A percentile compares a stretch with the other conserved stretches of the same genome.
These are phyloP conservation scores for Penicillium silybi DNA, from an alignment of 495 filamentous ascomycete species.

Conservation along the genomic window DNA sequence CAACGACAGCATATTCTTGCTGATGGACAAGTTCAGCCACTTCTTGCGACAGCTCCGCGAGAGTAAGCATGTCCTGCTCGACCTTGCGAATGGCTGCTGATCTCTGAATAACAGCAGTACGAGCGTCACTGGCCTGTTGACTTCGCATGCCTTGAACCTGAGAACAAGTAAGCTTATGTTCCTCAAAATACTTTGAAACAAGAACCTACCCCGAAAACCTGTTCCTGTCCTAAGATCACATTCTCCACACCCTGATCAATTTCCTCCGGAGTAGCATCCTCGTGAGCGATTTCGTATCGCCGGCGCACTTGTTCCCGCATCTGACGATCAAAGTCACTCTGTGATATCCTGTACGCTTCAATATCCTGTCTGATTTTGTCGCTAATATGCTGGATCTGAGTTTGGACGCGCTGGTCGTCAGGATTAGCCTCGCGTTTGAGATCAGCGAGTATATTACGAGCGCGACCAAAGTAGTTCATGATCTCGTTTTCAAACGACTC, in stretches of 20 bases:
- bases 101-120: conserved; percentile 65
- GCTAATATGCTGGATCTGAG: conserved; percentile 67
- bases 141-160: conserved; percentile 62
- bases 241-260: conserved; percentile 63
- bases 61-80: conserved; percentile 68
- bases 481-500: conserved; percentile 63
- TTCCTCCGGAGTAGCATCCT: conserved; percentile 68
- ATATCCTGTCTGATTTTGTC: conserved; percentile 63
- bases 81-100: conserved; percentile 79
- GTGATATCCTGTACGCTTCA: conserved; percentile 61
- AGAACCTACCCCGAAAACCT: conserved; percentile 55
- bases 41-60: conserved; percentile 71
- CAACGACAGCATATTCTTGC: conserved; percentile 61
- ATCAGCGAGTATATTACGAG: conserved; percentile 59
- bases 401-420: conserved; percentile 54
- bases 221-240: conserved; percentile 51
- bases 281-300: conserved; percentile 73
- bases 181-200: neutral
- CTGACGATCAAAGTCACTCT: conserved; percentile 61
- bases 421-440: conserved; percentile 65
- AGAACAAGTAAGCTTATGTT: conserved; percentile 24
- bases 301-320: conserved; percentile 65
- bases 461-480: conserved; percentile 62
- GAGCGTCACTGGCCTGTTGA: conserved; percentile 51
- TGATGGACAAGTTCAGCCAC: conserved; percentile 68